Percentiles rank a stretch among this genome's conserved stretches.
Evolutionary conservation across 495 filamentous ascomycete genomes (phyloP).

Genomic region (Trichoderma gamsii): DNA sequence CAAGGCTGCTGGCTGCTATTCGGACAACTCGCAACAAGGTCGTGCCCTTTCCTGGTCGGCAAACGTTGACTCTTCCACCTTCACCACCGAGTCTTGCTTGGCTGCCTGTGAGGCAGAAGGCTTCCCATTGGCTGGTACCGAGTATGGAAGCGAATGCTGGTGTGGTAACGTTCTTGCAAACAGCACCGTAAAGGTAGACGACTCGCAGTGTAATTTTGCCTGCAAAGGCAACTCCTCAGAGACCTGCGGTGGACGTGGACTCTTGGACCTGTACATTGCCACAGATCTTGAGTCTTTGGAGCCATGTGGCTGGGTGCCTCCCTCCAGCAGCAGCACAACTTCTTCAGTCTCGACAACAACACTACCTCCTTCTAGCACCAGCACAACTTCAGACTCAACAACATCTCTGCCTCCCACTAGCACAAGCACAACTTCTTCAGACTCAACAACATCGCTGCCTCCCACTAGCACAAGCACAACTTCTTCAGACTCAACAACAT

Average conservation of each 20-base stretch:
- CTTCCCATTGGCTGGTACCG: slow-evolving; percentile 47
- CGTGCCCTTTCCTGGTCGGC: slow-evolving; percentile 46
- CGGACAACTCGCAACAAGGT: slow-evolving; percentile 41
- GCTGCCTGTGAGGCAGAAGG: slow-evolving; percentile 39
- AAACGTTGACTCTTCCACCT: slow-evolving; percentile 26
- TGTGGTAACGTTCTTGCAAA: slow-evolving; percentile 46
- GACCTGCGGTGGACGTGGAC: slow-evolving; percentile 40
- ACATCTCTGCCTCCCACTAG: slow-evolving; percentile 17
- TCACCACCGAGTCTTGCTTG: slow-evolving; percentile 44
- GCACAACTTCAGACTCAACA: slow-evolving; percentile 23
- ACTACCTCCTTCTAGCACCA: slow-evolving; percentile 9
- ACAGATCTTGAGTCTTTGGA: slow-evolving; percentile 37
- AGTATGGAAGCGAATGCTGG: slow-evolving; percentile 43
- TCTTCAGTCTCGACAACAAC: slow-evolving; percentile 13
- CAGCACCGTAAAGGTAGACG: slow-evolving; percentile 35
- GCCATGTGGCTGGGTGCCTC: slow-evolving; percentile 37
- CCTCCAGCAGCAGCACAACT: slow-evolving; percentile 22
- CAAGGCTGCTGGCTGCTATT: slow-evolving; percentile 49
- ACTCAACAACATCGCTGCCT: background rate
- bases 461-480: slow-evolving; percentile 22
- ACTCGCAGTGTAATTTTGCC: slow-evolving; percentile 36
- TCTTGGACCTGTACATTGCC: slow-evolving; percentile 43
- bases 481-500: slow-evolving; percentile 12
- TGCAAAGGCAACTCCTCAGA: slow-evolving; percentile 44
- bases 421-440: slow-evolving; percentile 19